Percentiles rank a stretch among this genome's conserved stretches.
Evolutionary conservation across 2,329 filamentous ascomycete species (phyloP).

Genomic region (Verruconis gallopava): DNA sequence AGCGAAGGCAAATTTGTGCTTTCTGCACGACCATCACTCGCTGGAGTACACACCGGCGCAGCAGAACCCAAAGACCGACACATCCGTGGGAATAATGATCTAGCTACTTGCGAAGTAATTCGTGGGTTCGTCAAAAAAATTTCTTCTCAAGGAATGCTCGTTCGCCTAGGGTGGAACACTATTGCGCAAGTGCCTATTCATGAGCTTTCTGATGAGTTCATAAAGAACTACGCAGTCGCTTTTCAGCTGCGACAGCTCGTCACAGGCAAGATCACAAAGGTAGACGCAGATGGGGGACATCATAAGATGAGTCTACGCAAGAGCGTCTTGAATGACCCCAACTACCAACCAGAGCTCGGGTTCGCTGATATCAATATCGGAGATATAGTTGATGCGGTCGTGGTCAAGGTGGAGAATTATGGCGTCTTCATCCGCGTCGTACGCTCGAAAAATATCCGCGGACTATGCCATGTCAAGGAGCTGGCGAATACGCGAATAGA

Average conservation of each 20-base stretch:
- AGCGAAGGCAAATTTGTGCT: slow-evolving; percentile 47
- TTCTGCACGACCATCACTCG: slow-evolving; percentile 74
- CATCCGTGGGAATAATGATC: slow-evolving; percentile 54
- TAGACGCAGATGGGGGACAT: slow-evolving; percentile 56
- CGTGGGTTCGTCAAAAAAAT: slow-evolving; percentile 90
- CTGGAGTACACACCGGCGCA: slow-evolving; percentile 82
- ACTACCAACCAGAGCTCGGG: slow-evolving; percentile 60
- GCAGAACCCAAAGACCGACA: slow-evolving; percentile 66
- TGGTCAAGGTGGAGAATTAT: slow-evolving; percentile 88
- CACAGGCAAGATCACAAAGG: slow-evolving; percentile 65
- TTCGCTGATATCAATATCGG: slow-evolving; percentile 68
- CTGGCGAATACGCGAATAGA: slow-evolving; percentile 75
- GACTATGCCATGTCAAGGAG: slow-evolving; percentile 82
- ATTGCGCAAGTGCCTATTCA: slow-evolving; percentile 74
- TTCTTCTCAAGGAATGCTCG: slow-evolving; percentile 76
- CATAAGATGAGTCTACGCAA: slow-evolving; percentile 79
- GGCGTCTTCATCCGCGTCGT: slow-evolving; percentile 90
- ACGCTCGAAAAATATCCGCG: slow-evolving; percentile 76
- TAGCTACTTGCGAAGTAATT: slow-evolving; percentile 65
- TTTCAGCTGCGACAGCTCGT: slow-evolving; percentile 86
- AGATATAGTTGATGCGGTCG: slow-evolving; percentile 74
- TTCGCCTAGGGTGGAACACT: slow-evolving; percentile 68
- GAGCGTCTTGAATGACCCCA: slow-evolving; percentile 59
- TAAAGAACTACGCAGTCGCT: slow-evolving; percentile 90
- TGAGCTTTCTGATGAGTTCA: slow-evolving; percentile 77